Base-by-base conservation (phyloP, 192 early-diverging fungal species). In the Coemansia sp. region DNA sequence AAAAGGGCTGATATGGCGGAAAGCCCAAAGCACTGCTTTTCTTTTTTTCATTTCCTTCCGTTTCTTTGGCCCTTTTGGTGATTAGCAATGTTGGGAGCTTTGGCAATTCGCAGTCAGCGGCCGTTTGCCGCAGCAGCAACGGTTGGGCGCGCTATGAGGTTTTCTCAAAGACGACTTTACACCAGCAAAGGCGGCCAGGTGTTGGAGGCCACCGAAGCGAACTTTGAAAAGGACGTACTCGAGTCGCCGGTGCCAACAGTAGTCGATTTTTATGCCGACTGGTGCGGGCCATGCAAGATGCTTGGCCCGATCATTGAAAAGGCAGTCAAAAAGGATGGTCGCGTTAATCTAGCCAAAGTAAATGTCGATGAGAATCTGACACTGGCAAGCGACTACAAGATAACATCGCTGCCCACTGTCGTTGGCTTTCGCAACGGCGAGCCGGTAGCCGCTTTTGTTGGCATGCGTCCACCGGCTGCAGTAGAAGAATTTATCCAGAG, bases 241-340 rank as follows among this genome's bases (percentile, higher is more conserved):
- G 62, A 76, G n/a, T 84, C 89, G 7, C 76, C 85, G 3, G 71
- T 87, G 35, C 90, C 90, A 2, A 84, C 89, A 13, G 62, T 94
- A 41, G 93, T 94, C 14, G 93, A 94, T 54, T 94, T 93, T 70
- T 72, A 71, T 37, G 63, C 57, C 50, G 87, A 88, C 35, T 95
- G 93, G 93, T 94, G 92, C 69, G 85, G 87, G 51, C 92, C 92
- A 14, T 95, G 93, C 78, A 86, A 85, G 41, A 74, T 90, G 69
- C 72, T 95, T 7, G 87, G 84, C 8, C 92, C 92, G 18, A 66
- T 88, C 20, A 72, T 95, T 20, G 69, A 83, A 8, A 84, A 87
- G 43, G 82, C 82, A 6, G 90, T 94, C 16, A 67, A 74, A 12
- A 78, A 76, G 18, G 79, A 89, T 45, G 85, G 83, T n/a, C 83